Conservation (phyloP, 78 protist species). For the Dictyostelium brefeldianum region DNA sequence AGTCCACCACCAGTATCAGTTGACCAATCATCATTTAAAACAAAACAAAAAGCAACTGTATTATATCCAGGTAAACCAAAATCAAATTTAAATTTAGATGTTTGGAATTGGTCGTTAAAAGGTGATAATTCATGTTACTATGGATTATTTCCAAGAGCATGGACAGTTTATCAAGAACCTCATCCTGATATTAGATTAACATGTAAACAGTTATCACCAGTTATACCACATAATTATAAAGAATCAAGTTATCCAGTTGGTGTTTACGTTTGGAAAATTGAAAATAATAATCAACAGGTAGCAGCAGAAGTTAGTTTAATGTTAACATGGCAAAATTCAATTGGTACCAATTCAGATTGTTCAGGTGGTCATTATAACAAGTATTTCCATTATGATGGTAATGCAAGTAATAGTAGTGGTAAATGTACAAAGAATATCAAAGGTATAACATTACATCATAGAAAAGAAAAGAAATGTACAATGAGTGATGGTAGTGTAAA, state of each 20-base stretch:
- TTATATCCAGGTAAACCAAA: constrained; percentile 74
- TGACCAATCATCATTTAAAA: background rate
- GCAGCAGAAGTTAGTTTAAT: constrained; percentile 59
- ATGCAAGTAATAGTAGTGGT: background rate
- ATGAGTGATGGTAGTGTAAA: background rate
- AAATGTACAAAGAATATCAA: background rate
- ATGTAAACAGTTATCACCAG: constrained; percentile 85
- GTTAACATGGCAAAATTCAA: constrained; percentile 84
- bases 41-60: constrained; percentile 35
- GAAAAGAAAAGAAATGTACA: background rate
- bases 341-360: constrained; percentile 44
- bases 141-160: constrained; percentile 80
- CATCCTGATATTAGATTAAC: constrained; percentile 70
- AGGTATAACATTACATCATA: constrained; percentile 51
- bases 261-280: constrained; percentile 79
- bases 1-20: background rate
- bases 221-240: constrained; percentile 73
- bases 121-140: constrained; percentile 62
- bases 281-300: constrained; percentile 15
- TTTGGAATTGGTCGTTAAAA: constrained; percentile 75
- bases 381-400: background rate
- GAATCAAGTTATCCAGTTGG: constrained; percentile 80
- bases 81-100: constrained; percentile 46
- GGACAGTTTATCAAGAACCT: constrained; percentile 86
- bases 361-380: constrained; percentile 74